Evolutionary conservation across 1,284 basidiomycete species (phyloP).

Genomic region (Puccinia coronata): DNA sequence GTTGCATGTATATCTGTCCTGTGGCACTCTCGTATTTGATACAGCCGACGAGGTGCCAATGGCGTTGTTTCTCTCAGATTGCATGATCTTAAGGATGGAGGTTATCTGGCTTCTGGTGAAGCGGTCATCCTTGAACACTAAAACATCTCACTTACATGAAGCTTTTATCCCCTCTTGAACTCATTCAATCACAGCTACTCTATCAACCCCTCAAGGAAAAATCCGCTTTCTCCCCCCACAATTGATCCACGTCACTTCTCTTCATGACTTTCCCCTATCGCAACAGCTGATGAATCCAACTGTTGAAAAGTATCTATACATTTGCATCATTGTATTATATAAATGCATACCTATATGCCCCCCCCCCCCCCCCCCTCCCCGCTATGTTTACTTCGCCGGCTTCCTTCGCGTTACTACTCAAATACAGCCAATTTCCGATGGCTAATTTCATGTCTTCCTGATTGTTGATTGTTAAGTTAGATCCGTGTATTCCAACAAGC

Average conservation of each 20-base stretch:
- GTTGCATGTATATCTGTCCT: background rate
- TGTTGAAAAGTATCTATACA: background rate
- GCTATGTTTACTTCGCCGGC: background rate
- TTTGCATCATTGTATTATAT: slow-evolving; percentile 1
- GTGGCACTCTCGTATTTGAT: background rate
- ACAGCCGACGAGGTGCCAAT: slow-evolving; percentile 41
- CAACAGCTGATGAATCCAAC: background rate
- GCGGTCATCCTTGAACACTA: slow-evolving; percentile 24
- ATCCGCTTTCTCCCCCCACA: background rate
- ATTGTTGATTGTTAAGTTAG: background rate
- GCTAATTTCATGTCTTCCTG: background rate
- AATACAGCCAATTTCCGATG: background rate
- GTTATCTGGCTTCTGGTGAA: slow-evolving; percentile 39
- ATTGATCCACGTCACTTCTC: background rate
- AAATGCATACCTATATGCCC: too few species aligned
- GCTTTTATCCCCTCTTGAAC: background rate
- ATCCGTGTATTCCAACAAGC: background rate
- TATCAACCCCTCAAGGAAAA: background rate
- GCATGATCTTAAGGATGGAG: slow-evolving; percentile 25
- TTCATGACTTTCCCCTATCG: background rate
- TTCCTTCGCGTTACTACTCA: background rate
- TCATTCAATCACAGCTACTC: background rate
- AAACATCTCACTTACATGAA: background rate
- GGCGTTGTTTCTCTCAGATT: slow-evolving; percentile 41
- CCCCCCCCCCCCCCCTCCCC: too few species aligned